phyloP scores from a whole-genome alignment of 176 grass and related monocot species.

The Microstegium vimineum region DNA sequence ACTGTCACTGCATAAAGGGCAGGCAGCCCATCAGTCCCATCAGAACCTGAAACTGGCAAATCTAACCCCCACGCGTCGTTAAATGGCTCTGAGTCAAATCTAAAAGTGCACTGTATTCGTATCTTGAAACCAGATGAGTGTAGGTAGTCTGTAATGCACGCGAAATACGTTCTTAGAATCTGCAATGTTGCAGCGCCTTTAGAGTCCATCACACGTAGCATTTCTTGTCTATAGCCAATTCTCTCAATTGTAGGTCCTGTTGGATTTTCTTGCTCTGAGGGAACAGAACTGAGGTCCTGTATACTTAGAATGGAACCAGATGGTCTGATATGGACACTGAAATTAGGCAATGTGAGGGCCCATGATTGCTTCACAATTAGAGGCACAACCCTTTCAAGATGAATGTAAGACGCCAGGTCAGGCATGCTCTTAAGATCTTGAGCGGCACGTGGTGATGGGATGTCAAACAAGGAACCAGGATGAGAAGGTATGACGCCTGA shows the following conservation, averaged over 20 bases:
- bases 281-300: constrained; percentile 41
- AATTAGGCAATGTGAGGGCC: constrained; percentile 62
- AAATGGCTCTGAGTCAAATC: constrained; percentile 83
- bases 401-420: constrained; percentile 67
- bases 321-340: constrained; percentile 43
- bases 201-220: constrained; percentile 66
- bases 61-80: constrained; percentile 47
- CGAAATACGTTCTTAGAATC: constrained; percentile 72
- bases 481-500: constrained; percentile 53
- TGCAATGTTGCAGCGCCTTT: constrained; percentile 61
- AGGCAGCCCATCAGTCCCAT: constrained; percentile 48
- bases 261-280: constrained; percentile 40
- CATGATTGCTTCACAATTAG: constrained; percentile 84
- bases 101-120: constrained; percentile 77
- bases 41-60: constrained; percentile 37
- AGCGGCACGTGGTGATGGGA: constrained; percentile 40
- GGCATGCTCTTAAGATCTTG: constrained; percentile 52
- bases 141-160: constrained; percentile 67
- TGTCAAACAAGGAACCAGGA: constrained; percentile 60
- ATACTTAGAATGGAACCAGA: constrained; percentile 47
- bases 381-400: constrained; percentile 68
- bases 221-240: constrained; percentile 50
- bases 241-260: constrained; percentile 33
- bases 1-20: constrained; percentile 78
- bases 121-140: constrained; percentile 73